A percentile compares a stretch with the other conserved stretches of the same genome.
Evolutionary conservation across 1,284 basidiomycete species (phyloP).

Genomic region (Moesziomyces sp.): DNA sequence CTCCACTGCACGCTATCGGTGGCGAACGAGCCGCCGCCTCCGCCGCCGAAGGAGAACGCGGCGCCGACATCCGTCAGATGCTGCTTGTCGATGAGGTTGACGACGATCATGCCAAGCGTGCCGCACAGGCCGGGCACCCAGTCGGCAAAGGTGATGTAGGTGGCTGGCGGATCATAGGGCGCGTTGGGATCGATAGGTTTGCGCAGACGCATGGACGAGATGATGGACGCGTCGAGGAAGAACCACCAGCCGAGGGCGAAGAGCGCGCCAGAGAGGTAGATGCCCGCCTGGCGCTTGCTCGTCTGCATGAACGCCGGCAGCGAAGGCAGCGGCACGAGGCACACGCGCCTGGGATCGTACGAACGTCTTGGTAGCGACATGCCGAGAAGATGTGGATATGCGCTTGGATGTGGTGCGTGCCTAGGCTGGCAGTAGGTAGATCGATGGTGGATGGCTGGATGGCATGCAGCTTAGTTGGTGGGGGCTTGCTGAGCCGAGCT

Average conservation of each 20-base stretch:
- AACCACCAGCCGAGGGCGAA: conserved; percentile 94
- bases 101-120: conserved; percentile 90
- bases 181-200: conserved; percentile 75
- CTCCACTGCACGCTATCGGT: conserved; percentile 81
- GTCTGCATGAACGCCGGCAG: conserved; percentile 65
- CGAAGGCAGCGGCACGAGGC: conserved; percentile 71
- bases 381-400: not conserved
- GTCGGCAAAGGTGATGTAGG: conserved; percentile 89
- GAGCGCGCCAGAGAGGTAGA: conserved; percentile 89
- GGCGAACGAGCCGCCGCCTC: conserved; percentile 71
- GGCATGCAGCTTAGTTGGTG: not conserved
- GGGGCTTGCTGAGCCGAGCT: too few relatives aligned
- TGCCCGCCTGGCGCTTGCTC: conserved; percentile 82
- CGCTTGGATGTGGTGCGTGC: conserved; percentile 4
- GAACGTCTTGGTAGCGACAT: conserved; percentile 79
- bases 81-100: conserved; percentile 95
- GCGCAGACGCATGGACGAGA: conserved; percentile 76
- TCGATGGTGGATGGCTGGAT: conserved; percentile 1
- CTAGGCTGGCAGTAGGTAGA: not conserved
- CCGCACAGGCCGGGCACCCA: conserved; percentile 95
- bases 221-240: conserved; percentile 91
- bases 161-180: conserved; percentile 78
- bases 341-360: conserved; percentile 89
- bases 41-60: conserved; percentile 51
- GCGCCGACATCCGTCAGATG: conserved; percentile 74